Conservation (phyloP, 352 stramenopile genomes). For the Plasmopara viticola region DNA sequence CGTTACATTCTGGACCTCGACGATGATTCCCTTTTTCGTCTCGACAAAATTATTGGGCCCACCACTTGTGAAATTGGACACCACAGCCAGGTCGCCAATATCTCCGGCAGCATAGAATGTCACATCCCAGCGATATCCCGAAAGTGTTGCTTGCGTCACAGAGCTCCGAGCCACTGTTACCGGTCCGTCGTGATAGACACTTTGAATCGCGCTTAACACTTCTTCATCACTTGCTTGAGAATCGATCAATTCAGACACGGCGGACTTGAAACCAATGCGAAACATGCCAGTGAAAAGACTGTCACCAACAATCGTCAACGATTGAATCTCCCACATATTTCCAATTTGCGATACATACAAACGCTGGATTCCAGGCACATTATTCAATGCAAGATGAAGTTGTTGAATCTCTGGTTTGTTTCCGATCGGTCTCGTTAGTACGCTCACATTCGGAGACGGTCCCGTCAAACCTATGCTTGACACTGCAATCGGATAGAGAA, state of each 20-base stretch:
- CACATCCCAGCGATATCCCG: conserved; percentile 25
- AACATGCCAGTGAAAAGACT: conserved; percentile 3
- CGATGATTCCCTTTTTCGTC: background rate
- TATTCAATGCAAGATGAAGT: conserved; percentile 13
- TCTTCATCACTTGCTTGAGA: background rate
- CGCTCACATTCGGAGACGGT: background rate
- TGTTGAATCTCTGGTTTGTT: conserved; percentile 19
- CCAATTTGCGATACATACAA: conserved; percentile 15
- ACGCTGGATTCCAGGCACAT: conserved; percentile 23
- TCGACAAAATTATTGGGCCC: background rate
- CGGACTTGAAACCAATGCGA: conserved; percentile 2
- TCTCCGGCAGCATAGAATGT: conserved; percentile 29
- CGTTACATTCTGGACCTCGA: conserved; percentile 3
- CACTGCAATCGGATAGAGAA: background rate
- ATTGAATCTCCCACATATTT: conserved; percentile 26
- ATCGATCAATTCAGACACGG: background rate
- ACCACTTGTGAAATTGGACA: conserved; percentile 15
- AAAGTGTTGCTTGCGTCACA: conserved; percentile 8
- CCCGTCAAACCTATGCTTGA: conserved; percentile 1
- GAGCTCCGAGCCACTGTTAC: conserved; percentile 1
- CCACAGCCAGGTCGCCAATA: conserved; percentile 10
- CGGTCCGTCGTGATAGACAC: background rate
- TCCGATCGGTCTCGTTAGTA: background rate
- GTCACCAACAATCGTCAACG: conserved; percentile 11
- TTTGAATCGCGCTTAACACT: background rate